Evolutionary conservation across 2,329 filamentous ascomycete species (phyloP).

Genomic region (Fusarium irregulare): DNA sequence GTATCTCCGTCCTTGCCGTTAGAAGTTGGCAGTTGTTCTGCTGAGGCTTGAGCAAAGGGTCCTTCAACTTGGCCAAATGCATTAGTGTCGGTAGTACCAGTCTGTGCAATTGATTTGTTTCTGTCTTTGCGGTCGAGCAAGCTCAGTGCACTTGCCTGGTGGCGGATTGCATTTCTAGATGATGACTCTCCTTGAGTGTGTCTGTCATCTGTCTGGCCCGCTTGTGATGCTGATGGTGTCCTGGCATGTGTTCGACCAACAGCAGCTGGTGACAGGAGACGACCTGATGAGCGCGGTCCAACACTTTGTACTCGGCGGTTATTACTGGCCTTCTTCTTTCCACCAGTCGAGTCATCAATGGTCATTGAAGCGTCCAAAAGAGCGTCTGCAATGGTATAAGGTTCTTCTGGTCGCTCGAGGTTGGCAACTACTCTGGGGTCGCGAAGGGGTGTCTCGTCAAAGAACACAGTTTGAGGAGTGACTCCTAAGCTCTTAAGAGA

Average conservation of each 20-base stretch:
- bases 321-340: conserved; percentile 62
- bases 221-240: conserved; percentile 49
- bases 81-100: conserved; percentile 68
- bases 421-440: conserved; percentile 51
- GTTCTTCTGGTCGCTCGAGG: conserved; percentile 52
- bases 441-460: conserved; percentile 77
- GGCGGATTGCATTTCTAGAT: conserved; percentile 61
- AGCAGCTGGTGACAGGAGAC: conserved; percentile 48
- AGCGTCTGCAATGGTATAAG: conserved; percentile 89
- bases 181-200: conserved; percentile 57
- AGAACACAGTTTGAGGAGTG: conserved; percentile 89
- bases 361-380: conserved; percentile 91
- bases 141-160: conserved; percentile 69
- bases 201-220: conserved; percentile 47
- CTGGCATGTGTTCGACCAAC: conserved; percentile 53
- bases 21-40: conserved; percentile 37
- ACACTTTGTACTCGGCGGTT: conserved; percentile 60
- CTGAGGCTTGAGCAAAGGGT: conserved; percentile 58
- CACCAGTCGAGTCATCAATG: conserved; percentile 75
- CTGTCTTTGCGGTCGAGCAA: conserved; percentile 69
- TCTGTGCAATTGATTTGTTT: conserved; percentile 68
- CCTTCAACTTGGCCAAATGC: conserved; percentile 71
- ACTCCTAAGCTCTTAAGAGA: conserved; percentile 80
- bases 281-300: conserved; percentile 48
- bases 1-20: conserved; percentile 47